A percentile compares a stretch with the other conserved stretches of the same genome.
phyloP scores from a whole-genome alignment of 164 flowering plant genomes.

The Tetrastigma voinierianum region DNA sequence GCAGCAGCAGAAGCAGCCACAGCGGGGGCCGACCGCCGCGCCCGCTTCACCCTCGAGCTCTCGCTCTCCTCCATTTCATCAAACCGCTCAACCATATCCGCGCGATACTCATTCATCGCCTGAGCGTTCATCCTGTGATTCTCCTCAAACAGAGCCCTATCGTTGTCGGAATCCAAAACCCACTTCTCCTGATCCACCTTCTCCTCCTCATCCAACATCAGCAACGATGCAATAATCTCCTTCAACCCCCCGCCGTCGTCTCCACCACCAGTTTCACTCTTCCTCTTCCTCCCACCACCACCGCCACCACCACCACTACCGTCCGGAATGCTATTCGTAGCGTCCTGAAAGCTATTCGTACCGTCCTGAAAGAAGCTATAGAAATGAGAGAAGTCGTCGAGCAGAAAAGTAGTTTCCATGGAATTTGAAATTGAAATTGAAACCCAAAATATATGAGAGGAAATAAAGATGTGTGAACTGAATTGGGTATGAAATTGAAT shows the following conservation, averaged over 20 bases:
- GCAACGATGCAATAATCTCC: conserved; percentile 42
- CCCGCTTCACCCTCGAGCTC: conserved; percentile 25
- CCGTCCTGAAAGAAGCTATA: conserved; percentile 27
- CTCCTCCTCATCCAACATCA: conserved; percentile 54
- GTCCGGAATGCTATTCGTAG: no score
- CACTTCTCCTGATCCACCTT: conserved; percentile 26
- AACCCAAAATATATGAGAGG: conserved; percentile 4
- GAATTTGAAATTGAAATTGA: neutral
- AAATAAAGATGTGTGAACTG: conserved; percentile 10
- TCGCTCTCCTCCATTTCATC: conserved; percentile 30
- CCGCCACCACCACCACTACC: no score
- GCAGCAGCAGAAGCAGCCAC: conserved; percentile 9
- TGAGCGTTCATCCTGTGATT: conserved; percentile 29
- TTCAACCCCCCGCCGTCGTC: conserved; percentile 23
- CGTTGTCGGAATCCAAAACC: conserved; percentile 15
- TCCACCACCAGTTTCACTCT: neutral
- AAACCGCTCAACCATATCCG: conserved; percentile 24
- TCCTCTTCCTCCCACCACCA: neutral
- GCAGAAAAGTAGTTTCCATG: conserved; percentile 38
- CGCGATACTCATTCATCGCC: conserved; percentile 37
- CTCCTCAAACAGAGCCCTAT: conserved; percentile 27
- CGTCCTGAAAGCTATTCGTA: conserved; percentile 30
- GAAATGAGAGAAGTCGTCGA: conserved; percentile 31
- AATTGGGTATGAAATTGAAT: neutral
- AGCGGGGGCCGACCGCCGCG: conserved; percentile 21